These are phyloP conservation scores for Eucalyptus grandis DNA, from an alignment of 345 rosid genomes.

Conservation along the genomic window DNA sequence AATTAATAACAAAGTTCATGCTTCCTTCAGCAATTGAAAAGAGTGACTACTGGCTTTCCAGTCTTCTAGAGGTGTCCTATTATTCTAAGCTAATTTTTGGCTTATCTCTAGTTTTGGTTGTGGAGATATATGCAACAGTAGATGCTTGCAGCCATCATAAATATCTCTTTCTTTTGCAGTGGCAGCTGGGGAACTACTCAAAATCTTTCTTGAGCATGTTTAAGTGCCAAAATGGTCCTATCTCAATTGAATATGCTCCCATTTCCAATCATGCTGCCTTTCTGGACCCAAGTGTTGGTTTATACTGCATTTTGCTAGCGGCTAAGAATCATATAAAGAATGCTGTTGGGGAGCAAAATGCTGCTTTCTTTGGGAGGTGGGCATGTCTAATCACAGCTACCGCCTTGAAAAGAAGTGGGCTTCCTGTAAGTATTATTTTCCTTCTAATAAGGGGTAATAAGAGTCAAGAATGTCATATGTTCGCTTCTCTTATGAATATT, in stretches of 20 bases:
- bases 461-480: background rate
- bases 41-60: constrained; percentile 76
- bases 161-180: constrained; percentile 41
- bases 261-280: constrained; percentile 54
- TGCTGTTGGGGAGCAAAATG: constrained; percentile 59
- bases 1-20: constrained; percentile 48
- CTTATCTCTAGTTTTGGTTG: background rate
- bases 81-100: background rate
- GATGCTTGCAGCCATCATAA: background rate
- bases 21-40: constrained; percentile 70
- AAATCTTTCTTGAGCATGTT: constrained; percentile 63
- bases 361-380: constrained; percentile 63
- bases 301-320: constrained; percentile 48
- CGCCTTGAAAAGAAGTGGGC: constrained; percentile 77
- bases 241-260: constrained; percentile 17
- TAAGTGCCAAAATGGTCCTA: constrained; percentile 25
- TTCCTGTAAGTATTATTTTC: constrained; percentile 56
- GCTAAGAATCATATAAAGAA: constrained; percentile 49
- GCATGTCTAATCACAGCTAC: constrained; percentile 65
- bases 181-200: constrained; percentile 69
- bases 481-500: background rate
- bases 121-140: background rate
- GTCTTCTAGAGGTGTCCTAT: constrained; percentile 60
- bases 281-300: constrained; percentile 71
- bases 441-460: background rate